Conservation (phyloP, 2,329 filamentous ascomycete genomes). For the Orbilia quercus region DNA sequence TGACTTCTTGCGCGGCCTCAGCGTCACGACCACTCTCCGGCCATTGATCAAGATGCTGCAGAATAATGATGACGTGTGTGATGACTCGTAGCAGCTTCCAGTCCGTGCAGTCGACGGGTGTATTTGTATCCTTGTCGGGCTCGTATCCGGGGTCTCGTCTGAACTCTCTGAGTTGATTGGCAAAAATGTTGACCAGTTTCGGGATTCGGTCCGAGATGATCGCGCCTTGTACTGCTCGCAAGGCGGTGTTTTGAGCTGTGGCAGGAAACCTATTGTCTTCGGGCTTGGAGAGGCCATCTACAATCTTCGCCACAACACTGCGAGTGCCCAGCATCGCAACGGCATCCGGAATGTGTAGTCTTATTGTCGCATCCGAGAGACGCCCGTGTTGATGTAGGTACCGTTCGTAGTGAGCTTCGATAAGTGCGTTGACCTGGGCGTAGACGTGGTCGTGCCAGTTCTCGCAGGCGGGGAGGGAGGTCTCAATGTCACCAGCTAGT, state of each 20-base stretch:
- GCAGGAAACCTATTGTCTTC: constrained; percentile 61
- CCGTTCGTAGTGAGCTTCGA: constrained; percentile 81
- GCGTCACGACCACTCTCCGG: constrained; percentile 63
- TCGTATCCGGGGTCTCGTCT: constrained; percentile 67
- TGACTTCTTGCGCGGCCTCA: constrained; percentile 73
- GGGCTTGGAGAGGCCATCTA: constrained; percentile 63
- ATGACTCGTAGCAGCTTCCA: constrained; percentile 71
- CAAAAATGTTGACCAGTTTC: constrained; percentile 57
- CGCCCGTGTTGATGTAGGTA: constrained; percentile 72
- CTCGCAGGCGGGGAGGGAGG: constrained; percentile 75
- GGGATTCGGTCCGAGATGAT: constrained; percentile 69
- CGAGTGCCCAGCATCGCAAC: constrained; percentile 66
- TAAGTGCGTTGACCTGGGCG: constrained; percentile 84
- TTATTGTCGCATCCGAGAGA: constrained; percentile 69
- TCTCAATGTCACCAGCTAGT: constrained; percentile 83
- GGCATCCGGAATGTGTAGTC: constrained; percentile 74
- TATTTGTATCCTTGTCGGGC: constrained; percentile 64
- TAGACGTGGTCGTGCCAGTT: constrained; percentile 90
- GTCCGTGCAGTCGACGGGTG: constrained; percentile 62
- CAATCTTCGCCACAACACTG: constrained; percentile 65
- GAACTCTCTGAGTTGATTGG: constrained; percentile 62
- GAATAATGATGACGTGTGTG: constrained; percentile 76
- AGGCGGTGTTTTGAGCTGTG: constrained; percentile 71
- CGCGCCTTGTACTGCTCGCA: constrained; percentile 81
- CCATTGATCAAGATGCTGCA: constrained; percentile 70